Percentiles rank a stretch among this genome's conserved stretches.
phyloP scores from a whole-genome alignment of 2,329 filamentous ascomycete genomes.

The Aspergillus nomiae region DNA sequence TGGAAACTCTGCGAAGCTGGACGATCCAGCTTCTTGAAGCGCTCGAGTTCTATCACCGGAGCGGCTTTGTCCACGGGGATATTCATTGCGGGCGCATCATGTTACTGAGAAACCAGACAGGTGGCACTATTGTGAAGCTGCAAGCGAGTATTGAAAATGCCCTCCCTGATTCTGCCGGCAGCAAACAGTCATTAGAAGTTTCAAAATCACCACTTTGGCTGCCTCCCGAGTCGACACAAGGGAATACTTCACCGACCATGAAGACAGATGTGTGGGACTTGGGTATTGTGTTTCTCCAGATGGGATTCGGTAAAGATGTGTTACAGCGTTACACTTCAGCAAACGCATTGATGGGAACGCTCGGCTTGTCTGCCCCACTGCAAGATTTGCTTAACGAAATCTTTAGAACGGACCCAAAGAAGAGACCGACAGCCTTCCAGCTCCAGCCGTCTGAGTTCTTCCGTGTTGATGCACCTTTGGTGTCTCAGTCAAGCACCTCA shows the following conservation, averaged over 20 bases:
- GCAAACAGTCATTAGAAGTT: constrained; percentile 46
- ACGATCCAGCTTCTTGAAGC: constrained; percentile 90
- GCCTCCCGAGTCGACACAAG: constrained; percentile 72
- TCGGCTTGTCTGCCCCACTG: constrained; percentile 72
- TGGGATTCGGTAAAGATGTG: constrained; percentile 84
- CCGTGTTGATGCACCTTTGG: constrained; percentile 42
- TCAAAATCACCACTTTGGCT: constrained; percentile 82
- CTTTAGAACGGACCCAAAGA: constrained; percentile 82
- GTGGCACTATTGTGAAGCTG: constrained; percentile 66
- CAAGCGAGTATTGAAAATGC: constrained; percentile 52
- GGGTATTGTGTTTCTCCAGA: constrained; percentile 87
- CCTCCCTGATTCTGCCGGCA: constrained; percentile 51
- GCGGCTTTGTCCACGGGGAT: constrained; percentile 79
- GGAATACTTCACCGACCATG: constrained; percentile 56
- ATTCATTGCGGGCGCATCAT: constrained; percentile 80
- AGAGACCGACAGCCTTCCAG: constrained; percentile 79
- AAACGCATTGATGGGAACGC: constrained; percentile 67
- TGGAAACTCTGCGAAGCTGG: constrained; percentile 80
- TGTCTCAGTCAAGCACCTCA: constrained; percentile 44
- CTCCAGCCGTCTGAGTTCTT: constrained; percentile 58
- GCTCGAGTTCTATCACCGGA: constrained; percentile 81
- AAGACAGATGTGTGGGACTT: constrained; percentile 97
- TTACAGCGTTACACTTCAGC: constrained; percentile 79
- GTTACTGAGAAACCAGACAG: constrained; percentile 68
- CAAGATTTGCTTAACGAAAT: constrained; percentile 80